Evolutionary conservation across 1,284 basidiomycete genomes (phyloP).

Genomic region (Ceratobasidium sp.): DNA sequence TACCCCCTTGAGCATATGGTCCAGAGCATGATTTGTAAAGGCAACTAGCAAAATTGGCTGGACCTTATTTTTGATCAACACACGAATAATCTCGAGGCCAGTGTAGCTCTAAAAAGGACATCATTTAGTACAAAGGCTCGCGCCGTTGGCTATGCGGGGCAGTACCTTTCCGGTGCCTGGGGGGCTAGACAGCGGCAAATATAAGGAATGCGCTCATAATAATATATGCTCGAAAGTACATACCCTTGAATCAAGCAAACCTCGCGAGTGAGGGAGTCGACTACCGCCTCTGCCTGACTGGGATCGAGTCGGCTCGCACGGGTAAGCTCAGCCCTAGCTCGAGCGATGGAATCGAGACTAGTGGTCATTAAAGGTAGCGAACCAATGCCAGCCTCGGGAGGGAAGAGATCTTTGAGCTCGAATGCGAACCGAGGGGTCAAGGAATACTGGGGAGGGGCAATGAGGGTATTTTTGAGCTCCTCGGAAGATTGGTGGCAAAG

Average conservation of each 20-base stretch:
- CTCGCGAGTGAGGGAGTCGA: conserved; percentile 69
- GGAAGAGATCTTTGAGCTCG: conserved; percentile 61
- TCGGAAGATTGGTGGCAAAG: conserved; percentile 58
- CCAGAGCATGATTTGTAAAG: conserved; percentile 80
- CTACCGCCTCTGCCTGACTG: conserved; percentile 73
- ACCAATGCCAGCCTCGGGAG: conserved; percentile 44
- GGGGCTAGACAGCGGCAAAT: conserved; percentile 59
- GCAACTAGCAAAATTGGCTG: conserved; percentile 73
- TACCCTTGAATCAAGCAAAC: conserved; percentile 76
- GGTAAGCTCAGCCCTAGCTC: conserved; percentile 59
- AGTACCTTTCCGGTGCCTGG: conserved; percentile 79
- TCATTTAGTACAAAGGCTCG: neutral
- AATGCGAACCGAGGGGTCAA: conserved; percentile 62
- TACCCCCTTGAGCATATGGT: conserved; percentile 71
- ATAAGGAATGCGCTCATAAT: neutral
- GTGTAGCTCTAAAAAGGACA: conserved; percentile 64
- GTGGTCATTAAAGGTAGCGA: conserved; percentile 55
- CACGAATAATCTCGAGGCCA: conserved; percentile 71
- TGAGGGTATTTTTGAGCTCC: conserved; percentile 53
- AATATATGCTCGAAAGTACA: conserved; percentile 49
- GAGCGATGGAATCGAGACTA: conserved; percentile 57
- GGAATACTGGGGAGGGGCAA: conserved; percentile 65
- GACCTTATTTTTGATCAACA: conserved; percentile 64
- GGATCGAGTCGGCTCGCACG: conserved; percentile 65
- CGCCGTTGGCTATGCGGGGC: neutral